Base-by-base conservation (phyloP, 257 asterid genomes). In the Galeopsis tetrahit region DNA sequence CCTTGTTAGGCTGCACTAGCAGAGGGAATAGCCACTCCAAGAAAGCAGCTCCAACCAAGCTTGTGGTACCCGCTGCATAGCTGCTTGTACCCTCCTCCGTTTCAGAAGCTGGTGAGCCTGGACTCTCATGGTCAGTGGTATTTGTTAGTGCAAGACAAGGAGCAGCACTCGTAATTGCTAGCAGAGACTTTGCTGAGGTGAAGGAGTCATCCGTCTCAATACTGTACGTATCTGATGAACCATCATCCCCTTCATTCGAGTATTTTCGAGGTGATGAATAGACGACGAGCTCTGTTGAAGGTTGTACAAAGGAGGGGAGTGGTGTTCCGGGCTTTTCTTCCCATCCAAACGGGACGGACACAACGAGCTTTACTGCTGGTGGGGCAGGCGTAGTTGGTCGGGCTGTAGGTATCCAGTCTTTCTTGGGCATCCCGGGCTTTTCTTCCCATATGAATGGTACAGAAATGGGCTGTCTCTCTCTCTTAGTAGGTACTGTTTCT, bases 251-350 rank as follows among this genome's bases (percentile, higher is more conserved):
- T 34, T 75, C 82, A 13, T 51, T 63, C 0, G 76, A 74, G 80
- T 13, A 64, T 64, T 68, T 51, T 7, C 81, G 79, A 66, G 79
- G 71, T 14, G 80, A 66, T 46, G 79, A 76, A 11, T 60, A 33
- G 15, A 80, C 36, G 49, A 67, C 49, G 4, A 82, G 52, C 34
- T 61, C 77, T 43, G 44, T 69, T 15, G 68, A 61, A 28, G 61
- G 72, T 58, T 72, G 79, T 4, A 58, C 59, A 69, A 74, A 81
- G 62, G 72, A 63, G 6, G 82, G 82, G 35, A 87, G 87, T 36
- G 98, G 98, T 42, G 84, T 89, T 42, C 98, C 96, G 2, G 97
- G 96, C 77, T 86, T 94, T 71, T 89, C 96, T 80, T 94, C 96
- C 97, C 98, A 91, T 15, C 83, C 82, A 17, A 93, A 93, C 4